Conservation (phyloP, 139 green algal species). For the Chlamydomonas incerta region DNA sequence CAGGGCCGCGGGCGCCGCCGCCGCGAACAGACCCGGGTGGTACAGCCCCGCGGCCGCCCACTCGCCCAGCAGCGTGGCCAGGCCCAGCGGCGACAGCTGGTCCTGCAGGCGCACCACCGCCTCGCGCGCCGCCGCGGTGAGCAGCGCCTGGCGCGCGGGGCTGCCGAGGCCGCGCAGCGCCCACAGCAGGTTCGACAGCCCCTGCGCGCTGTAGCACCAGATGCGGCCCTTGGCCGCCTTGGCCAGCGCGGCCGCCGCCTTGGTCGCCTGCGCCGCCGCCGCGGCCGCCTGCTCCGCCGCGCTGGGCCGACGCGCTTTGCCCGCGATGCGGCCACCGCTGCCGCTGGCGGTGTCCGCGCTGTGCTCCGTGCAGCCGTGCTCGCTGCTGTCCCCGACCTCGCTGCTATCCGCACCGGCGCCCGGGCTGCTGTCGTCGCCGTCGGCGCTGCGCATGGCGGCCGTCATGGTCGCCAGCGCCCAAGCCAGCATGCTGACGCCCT, state of each 20-base stretch:
- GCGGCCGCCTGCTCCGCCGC: too few relatives aligned
- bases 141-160: conserved; percentile 5
- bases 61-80: conserved; percentile 47
- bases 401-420: too few relatives aligned
- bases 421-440: too few relatives aligned
- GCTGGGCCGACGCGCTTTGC: too few relatives aligned
- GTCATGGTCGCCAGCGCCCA: conserved; percentile 33
- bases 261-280: too few relatives aligned
- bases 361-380: too few relatives aligned
- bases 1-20: not conserved
- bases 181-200: conserved; percentile 44
- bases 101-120: conserved; percentile 52
- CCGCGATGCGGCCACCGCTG: too few relatives aligned
- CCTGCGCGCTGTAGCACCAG: conserved; percentile 13
- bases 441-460: too few relatives aligned
- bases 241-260: not conserved
- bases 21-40: conserved; percentile 8
- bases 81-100: conserved; percentile 14
- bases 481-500: conserved; percentile 23
- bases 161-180: conserved; percentile 19
- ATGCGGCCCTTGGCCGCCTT: not conserved
- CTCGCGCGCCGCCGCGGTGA: conserved; percentile 38
- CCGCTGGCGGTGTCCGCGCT: too few relatives aligned
- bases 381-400: too few relatives aligned
- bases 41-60: conserved; percentile 2